Conservation (phyloP, 2,329 filamentous ascomycete species). For the Phialocephala sp. region DNA sequence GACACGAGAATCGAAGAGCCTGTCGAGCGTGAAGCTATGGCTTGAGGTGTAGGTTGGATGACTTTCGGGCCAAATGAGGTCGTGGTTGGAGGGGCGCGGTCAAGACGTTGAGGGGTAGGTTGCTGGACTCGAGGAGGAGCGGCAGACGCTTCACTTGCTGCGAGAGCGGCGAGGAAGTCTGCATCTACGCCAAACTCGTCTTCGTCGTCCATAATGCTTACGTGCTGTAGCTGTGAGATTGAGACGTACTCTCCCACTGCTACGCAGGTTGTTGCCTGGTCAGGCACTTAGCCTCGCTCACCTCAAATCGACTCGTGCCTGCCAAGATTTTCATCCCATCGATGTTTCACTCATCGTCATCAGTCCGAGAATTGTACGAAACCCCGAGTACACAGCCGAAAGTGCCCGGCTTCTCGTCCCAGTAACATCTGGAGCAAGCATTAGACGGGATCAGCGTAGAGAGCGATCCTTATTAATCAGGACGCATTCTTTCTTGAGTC, state of each 20-base stretch:
- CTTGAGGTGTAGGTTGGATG: slow-evolving; percentile 88
- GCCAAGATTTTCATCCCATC: background rate
- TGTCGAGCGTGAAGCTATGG: slow-evolving; percentile 67
- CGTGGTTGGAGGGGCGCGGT: slow-evolving; percentile 51
- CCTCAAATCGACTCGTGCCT: too few species aligned
- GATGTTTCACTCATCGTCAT: background rate
- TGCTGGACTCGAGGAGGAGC: slow-evolving; percentile 41
- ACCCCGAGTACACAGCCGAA: background rate
- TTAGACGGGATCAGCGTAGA: background rate
- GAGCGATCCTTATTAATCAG: background rate
- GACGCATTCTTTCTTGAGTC: background rate
- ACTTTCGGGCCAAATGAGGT: slow-evolving; percentile 57
- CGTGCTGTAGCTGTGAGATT: background rate
- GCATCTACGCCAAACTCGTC: slow-evolving; percentile 62
- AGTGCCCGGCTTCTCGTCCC: background rate
- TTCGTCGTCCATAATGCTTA: slow-evolving; percentile 51
- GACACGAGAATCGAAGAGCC: slow-evolving; percentile 88
- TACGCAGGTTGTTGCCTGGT: background rate
- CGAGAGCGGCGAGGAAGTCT: slow-evolving; percentile 61
- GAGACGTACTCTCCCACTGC: background rate
- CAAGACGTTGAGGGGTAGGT: slow-evolving; percentile 61
- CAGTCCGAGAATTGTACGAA: background rate
- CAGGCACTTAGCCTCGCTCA: background rate
- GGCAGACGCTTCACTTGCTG: slow-evolving; percentile 48
- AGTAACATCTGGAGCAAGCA: background rate